Evolutionary conservation across 331 rosid genomes (phyloP).

Genomic region (Malus hybrid): DNA sequence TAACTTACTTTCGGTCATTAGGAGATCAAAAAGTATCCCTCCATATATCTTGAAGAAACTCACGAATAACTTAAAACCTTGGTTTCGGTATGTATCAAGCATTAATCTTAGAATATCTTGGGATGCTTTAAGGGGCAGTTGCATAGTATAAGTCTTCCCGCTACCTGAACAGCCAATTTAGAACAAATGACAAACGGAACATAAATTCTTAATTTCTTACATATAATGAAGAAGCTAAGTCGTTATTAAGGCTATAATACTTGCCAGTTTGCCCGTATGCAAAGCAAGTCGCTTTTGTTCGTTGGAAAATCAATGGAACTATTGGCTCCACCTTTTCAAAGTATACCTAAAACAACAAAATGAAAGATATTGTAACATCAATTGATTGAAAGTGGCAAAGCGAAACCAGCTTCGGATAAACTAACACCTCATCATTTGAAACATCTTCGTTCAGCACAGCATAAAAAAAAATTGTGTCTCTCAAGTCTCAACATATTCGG

Average conservation of each 20-base stretch:
- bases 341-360: conserved; percentile 43
- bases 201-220: not conserved
- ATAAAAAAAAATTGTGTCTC: conserved; percentile 67
- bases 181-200: not conserved
- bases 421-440: conserved; percentile 73
- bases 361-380: conserved; percentile 12
- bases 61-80: conserved; percentile 62
- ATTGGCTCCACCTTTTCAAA: conserved; percentile 72
- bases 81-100: conserved; percentile 56
- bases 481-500: conserved; percentile 47
- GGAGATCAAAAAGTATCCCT: conserved; percentile 78
- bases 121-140: conserved; percentile 79
- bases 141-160: conserved; percentile 86
- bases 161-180: conserved; percentile 42
- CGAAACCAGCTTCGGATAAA: conserved; percentile 10
- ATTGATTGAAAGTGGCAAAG: conserved; percentile 2
- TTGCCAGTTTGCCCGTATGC: conserved; percentile 91
- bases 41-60: conserved; percentile 89
- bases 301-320: conserved; percentile 68
- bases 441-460: conserved; percentile 75
- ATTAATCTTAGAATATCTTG: conserved; percentile 58
- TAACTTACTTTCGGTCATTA: conserved; percentile 59
- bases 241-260: conserved; percentile 1
- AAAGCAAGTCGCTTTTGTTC: conserved; percentile 85
- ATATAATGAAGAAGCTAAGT: not conserved